Conservation (phyloP, 129 eudicot genomes). For the Heracleum sosnowskyi region DNA sequence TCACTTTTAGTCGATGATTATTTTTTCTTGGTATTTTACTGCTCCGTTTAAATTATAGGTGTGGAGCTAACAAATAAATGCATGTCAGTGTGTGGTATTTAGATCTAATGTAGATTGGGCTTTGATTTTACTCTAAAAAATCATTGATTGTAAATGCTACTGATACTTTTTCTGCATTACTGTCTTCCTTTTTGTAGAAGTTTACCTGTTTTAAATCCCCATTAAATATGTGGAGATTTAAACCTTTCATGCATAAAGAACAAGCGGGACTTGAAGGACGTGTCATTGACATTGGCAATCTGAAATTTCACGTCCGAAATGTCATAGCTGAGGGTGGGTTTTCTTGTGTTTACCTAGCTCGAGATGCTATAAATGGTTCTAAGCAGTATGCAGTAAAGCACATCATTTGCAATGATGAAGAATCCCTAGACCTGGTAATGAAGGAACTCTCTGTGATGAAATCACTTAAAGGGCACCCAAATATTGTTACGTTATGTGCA, state of each 20-base stretch:
- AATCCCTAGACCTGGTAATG: conserved; percentile 70
- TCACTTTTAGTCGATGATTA: background rate
- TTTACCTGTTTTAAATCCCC: background rate
- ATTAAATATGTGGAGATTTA: conserved; percentile 81
- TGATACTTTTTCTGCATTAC: background rate
- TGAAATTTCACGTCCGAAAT: conserved; percentile 79
- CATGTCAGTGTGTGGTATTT: background rate
- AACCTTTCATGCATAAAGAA: conserved; percentile 76
- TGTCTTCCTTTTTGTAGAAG: background rate
- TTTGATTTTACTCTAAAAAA: background rate
- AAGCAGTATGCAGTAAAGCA: conserved; percentile 95
- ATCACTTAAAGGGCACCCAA: conserved; percentile 92
- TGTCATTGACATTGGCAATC: conserved; percentile 65
- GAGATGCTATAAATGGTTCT: conserved; percentile 77
- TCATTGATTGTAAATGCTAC: background rate
- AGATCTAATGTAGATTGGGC: background rate
- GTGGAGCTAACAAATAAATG: background rate
- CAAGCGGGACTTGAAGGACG: conserved; percentile 95
- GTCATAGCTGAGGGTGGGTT: conserved; percentile 95
- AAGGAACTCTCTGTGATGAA: conserved; percentile 91
- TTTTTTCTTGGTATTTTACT: background rate
- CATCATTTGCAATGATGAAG: conserved; percentile 90
- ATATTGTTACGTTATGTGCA: conserved; percentile 61
- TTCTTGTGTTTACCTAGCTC: conserved; percentile 88
- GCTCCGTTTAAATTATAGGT: background rate